These are phyloP conservation scores for Begonia peltatifolia DNA, from an alignment of 306 rosid genomes.

Conservation along the genomic window DNA sequence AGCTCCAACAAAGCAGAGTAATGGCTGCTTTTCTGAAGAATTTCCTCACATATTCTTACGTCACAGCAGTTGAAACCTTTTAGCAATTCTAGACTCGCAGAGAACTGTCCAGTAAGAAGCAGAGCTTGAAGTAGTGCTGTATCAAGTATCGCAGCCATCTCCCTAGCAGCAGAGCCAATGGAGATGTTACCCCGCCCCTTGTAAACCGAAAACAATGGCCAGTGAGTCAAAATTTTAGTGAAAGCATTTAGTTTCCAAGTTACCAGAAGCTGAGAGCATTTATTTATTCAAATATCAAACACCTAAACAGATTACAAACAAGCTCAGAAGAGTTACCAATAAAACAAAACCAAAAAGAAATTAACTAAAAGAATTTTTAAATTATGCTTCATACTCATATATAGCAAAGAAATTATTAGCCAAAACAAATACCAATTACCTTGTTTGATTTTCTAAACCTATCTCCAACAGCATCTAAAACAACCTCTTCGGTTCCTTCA, in stretches of 20 bases:
- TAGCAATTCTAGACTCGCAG: conserved; percentile 56
- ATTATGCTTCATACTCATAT: neutral
- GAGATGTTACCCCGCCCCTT: conserved; percentile 60
- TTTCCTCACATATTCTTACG: conserved; percentile 73
- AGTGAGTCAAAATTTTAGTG: neutral
- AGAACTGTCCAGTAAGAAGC: conserved; percentile 81
- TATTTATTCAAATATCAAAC: neutral
- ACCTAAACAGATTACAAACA: neutral
- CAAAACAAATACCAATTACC: conserved; percentile 26
- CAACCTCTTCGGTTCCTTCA: conserved; percentile 97
- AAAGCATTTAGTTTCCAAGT: neutral
- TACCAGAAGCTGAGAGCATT: neutral
- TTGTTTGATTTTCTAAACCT: conserved; percentile 68
- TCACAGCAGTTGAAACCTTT: conserved; percentile 82
- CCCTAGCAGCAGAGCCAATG: conserved; percentile 75
- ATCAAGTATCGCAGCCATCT: conserved; percentile 86
- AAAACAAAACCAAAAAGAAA: neutral
- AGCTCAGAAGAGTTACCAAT: too few relatives aligned
- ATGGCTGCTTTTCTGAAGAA: conserved; percentile 54
- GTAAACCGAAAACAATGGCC: conserved; percentile 10
- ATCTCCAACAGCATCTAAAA: conserved; percentile 84
- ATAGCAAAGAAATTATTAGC: neutral
- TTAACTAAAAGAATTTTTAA: neutral
- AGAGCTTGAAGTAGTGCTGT: conserved; percentile 87
- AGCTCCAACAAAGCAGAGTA: conserved; percentile 69